Conservation (phyloP, 192 early-diverging fungal species). For the Piromyces finnis region DNA sequence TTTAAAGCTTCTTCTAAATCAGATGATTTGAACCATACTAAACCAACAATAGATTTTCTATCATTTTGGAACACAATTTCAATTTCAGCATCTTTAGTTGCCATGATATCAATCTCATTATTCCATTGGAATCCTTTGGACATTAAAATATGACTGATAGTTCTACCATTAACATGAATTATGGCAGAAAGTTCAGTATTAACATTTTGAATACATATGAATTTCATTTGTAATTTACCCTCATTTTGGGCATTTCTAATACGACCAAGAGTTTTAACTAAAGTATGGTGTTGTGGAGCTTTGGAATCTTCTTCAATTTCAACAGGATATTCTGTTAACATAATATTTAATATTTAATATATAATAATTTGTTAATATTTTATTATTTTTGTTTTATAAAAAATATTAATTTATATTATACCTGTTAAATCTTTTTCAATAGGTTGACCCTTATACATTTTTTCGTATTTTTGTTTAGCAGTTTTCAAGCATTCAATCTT, state of each 20-base stretch:
- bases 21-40: background rate
- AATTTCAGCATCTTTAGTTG: background rate
- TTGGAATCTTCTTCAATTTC: background rate
- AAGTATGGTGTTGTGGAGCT: background rate
- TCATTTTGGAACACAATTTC: background rate
- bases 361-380: no score
- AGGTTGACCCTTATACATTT: background rate
- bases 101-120: background rate
- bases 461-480: background rate
- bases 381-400: no score
- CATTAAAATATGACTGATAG: background rate
- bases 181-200: background rate
- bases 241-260: background rate
- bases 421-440: background rate
- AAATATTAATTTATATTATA: no score
- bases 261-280: background rate
- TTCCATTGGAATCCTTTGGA: background rate
- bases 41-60: background rate
- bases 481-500: background rate
- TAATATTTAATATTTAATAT: no score
- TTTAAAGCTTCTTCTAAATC: background rate
- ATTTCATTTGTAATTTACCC: background rate
- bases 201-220: background rate
- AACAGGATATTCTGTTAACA: background rate
- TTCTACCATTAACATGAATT: background rate